Base-by-base conservation (phyloP, 495 filamentous ascomycete genomes). In the Polyplosphaeria fusca region DNA sequence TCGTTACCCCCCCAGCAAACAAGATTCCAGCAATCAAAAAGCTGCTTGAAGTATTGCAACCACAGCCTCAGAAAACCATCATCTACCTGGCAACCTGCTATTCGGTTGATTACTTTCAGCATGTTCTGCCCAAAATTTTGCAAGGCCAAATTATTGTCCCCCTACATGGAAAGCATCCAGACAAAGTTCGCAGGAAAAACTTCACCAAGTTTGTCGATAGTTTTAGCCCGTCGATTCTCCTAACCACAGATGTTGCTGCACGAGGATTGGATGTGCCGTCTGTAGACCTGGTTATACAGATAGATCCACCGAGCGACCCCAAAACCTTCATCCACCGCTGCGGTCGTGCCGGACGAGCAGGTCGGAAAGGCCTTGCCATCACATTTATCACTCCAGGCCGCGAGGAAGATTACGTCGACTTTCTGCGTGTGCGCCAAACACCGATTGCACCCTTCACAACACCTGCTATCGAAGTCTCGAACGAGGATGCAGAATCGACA, bases 271-370 rank as follows among this genome's bases (percentile, higher is more conserved):
- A 98, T 65, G 95, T 98, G 57, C 93, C 94, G 0, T 86, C 89
- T 52, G 90, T 96, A 28, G 94, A 98, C 70, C 80, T 97, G 5
- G 92, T 97, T 26, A 79, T 96, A 2, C 92, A 97, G 68, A 77
- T 96, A 45, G 93, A 98, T 65, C 86, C 91, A 0, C 93, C 93
- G 0, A 86, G 82, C 25, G 92, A 96, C 67, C 89, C 93, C 0
- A 96, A 96, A 70, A 88, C 86, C 32, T 97, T 96, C 70, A 84
- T 98, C 49, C 93, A 98, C 72, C 85, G 93, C 52, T 94, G 89
- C 64, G 93, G 93, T 2, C 89, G 93, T 51, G 90, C 94, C 1
- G 93, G 91, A 0, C 82, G 93, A 37, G 93, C 93, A 3, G 93
- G 93, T 0, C 85, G 93, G 16, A 78, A 80, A 47, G 93, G 93